These are phyloP conservation scores for Pugionium cornutum DNA, from an alignment of 345 rosid species.

Conservation along the genomic window DNA sequence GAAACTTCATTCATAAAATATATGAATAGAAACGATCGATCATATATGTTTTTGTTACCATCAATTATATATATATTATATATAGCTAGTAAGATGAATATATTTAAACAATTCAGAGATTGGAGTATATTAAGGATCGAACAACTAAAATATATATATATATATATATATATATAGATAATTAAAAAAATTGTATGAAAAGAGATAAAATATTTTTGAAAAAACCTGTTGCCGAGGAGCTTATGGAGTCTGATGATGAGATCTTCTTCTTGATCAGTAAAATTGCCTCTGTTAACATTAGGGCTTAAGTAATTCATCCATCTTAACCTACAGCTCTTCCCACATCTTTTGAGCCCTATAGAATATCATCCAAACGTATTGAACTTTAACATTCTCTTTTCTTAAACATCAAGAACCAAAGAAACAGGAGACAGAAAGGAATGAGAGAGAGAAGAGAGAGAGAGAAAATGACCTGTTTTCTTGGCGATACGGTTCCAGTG, in stretches of 20 bases:
- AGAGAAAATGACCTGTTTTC: slow-evolving; percentile 45
- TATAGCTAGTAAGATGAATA: slow-evolving; percentile 2
- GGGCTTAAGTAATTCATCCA: slow-evolving; percentile 69
- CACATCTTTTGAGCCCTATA: slow-evolving; percentile 62
- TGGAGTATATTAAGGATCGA: neutral
- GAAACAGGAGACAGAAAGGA: neutral
- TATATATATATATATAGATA: neutral
- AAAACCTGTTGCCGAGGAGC: slow-evolving; percentile 68
- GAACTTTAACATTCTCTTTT: neutral
- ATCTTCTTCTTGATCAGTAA: slow-evolving; percentile 60
- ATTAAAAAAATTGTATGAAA: neutral
- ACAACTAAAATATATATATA: neutral
- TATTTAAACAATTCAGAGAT: slow-evolving; percentile 10
- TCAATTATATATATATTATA: neutral
- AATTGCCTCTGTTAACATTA: slow-evolving; percentile 47
- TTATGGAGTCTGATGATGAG: slow-evolving; percentile 64
- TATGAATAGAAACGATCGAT: too few relatives aligned
- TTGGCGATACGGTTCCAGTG: slow-evolving; percentile 59
- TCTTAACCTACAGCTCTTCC: slow-evolving; percentile 66
- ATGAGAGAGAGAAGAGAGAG: neutral
- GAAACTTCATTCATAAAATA: neutral
- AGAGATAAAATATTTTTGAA: too few relatives aligned
- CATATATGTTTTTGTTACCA: too few relatives aligned
- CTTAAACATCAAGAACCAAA: neutral
- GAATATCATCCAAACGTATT: slow-evolving; percentile 10